Evolutionary conservation across 768 basidiomycete species (phyloP), one percentile per base, ranked within the genome.

Genomic region (Mycena amicta): DNA sequence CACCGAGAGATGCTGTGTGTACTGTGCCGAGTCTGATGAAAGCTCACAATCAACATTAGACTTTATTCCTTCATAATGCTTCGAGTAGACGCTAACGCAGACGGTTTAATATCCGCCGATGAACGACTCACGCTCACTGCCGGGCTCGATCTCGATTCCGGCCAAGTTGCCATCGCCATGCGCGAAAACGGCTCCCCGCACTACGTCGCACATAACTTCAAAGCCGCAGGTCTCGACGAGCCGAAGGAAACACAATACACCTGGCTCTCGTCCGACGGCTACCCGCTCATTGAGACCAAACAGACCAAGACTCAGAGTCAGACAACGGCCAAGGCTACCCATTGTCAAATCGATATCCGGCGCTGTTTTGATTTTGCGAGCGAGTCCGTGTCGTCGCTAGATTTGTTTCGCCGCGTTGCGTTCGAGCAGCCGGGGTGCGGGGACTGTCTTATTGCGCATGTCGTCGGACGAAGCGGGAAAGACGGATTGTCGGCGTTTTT

Each of bases 391-490:
- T 22, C 50, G 2, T 12, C 51, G 37, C 46, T 58, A 23, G 63
- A 59, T 2, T 29, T 64, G 3, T 61, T 59, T 30, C 27, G 13
- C 18, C 63, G 57, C 27, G 60, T 64, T 2, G 53, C 63, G 57
- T 64, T 64, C 26, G 60, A 64, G 47, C 6, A 43, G 31, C 60
- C 57, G 26, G 52, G 56, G 1, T 64, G 60, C 43, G 63, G 63
- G 12, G 63, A 64, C 49, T 64, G 63, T 26, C 20, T 64, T 18
- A 64, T 64, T 50, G 53, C 57, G 29, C 59, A 61, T 52, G n/a
- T 64, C 20, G 50, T 64, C 25, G 41, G 22, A 8, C 29, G 23
- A 20, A 64, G 60, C 37, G 63, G 60, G 22, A 16, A 53, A 2
- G 23, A 22, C 22, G 63, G 63, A 22, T 52, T 64, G 3, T 12